Evolutionary conservation across 371 early-diverging fungal species (phyloP).

Genomic region (Umbelopsis sp.): DNA sequence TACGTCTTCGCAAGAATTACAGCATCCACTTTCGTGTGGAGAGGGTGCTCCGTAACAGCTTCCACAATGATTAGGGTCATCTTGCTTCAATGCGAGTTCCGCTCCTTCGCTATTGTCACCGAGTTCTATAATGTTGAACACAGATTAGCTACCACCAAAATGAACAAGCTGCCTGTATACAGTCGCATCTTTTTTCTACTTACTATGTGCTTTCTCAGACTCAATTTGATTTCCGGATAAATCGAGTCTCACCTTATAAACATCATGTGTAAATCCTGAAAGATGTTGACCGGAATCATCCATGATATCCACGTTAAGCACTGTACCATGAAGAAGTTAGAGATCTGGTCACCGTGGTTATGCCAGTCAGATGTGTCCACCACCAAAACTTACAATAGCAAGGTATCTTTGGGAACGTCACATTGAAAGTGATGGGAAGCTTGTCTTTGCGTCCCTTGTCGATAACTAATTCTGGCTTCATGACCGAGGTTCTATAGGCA

Average conservation of each 20-base stretch:
- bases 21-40: slow-evolving; percentile 74
- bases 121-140: slow-evolving; percentile 31
- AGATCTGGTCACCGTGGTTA: slow-evolving; percentile 10
- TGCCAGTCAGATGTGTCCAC: not conserved
- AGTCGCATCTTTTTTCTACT: slow-evolving; percentile 3
- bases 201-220: slow-evolving; percentile 56
- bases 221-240: slow-evolving; percentile 68
- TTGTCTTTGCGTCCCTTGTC: slow-evolving; percentile 87
- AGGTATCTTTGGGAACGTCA: slow-evolving; percentile 90
- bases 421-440: slow-evolving; percentile 87
- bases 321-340: slow-evolving; percentile 32
- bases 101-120: slow-evolving; percentile 51
- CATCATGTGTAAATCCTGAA: slow-evolving; percentile 76
- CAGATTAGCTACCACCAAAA: not conserved
- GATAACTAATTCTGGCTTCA: slow-evolving; percentile 81
- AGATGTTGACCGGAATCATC: slow-evolving; percentile 92
- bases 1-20: slow-evolving; percentile 95
- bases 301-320: slow-evolving; percentile 92
- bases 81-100: slow-evolving; percentile 38
- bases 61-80: slow-evolving; percentile 78
- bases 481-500: slow-evolving; percentile 72
- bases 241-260: slow-evolving; percentile 82
- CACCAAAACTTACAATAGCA: slow-evolving; percentile 74
- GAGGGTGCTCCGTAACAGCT: slow-evolving; percentile 86
- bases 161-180: no score